A percentile compares a stretch with the other conserved stretches of the same genome.
Conservation (phyloP, 371 early-diverging fungal genomes). For the Paraphysoderma sedebokerense region DNA sequence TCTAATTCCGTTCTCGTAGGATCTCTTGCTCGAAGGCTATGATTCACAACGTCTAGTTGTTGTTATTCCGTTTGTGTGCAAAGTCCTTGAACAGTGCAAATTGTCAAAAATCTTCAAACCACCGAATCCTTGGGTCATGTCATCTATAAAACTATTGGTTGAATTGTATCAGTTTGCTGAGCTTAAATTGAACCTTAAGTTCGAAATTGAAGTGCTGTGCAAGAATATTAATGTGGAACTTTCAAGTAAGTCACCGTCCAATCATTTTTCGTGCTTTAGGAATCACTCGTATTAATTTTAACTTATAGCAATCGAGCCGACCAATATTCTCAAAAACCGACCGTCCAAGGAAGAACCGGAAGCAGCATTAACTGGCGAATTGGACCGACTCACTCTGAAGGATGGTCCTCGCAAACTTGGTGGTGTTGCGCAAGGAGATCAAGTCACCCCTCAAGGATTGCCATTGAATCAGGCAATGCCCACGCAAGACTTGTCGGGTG, state of each 20-base stretch:
- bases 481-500: neutral
- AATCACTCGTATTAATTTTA: conserved; percentile 4
- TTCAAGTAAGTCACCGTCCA: conserved; percentile 18
- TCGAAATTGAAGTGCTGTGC: conserved; percentile 94
- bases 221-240: conserved; percentile 71
- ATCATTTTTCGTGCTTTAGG: too few relatives aligned
- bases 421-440: neutral
- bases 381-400: too few relatives aligned
- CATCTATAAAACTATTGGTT: conserved; percentile 68
- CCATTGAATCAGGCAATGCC: too few relatives aligned
- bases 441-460: neutral
- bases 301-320: conserved; percentile 50
- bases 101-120: conserved; percentile 76
- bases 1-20: conserved; percentile 21
- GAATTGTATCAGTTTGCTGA: conserved; percentile 87
- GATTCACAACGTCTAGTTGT: conserved; percentile 72
- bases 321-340: conserved; percentile 47
- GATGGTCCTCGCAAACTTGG: too few relatives aligned
- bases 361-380: too few relatives aligned
- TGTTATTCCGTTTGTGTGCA: conserved; percentile 95
- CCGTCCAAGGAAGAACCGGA: conserved; percentile 26
- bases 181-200: conserved; percentile 82
- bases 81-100: conserved; percentile 76
- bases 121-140: conserved; percentile 96
- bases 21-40: conserved; percentile 77